Base-by-base conservation (phyloP, 2,329 filamentous ascomycete species). In the Conoideocrella luteorostrata region DNA sequence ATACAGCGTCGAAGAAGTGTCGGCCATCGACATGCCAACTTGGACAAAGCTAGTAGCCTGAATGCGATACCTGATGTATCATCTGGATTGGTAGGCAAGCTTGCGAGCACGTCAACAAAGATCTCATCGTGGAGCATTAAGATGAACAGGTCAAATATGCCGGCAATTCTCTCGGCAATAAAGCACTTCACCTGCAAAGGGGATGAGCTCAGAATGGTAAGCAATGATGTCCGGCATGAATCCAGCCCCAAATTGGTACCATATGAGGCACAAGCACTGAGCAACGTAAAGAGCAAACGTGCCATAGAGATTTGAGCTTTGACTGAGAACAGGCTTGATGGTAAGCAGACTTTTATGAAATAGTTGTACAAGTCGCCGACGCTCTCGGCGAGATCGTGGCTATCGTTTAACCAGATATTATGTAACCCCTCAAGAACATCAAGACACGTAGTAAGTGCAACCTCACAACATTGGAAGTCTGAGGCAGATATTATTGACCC, bases 1-100 rank as follows among this genome's bases (percentile, higher is more conserved):
- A 95, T 86, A 51, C 88, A 89, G 50, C 86, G 81, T 41, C 90
- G 83, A 34, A 96, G 73, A 17, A 97, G 72, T 1, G 90, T 95
- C 47, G 88, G 82, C 87, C 91, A 97, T 40, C 72, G 69, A 23
- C 88, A 86, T 20, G 86, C 93, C 46, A 98, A 68, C 44, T 81
- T 80, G 2, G 85, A 79, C 10, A 97, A 68, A 7, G 88, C 78
- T 49, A 86, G 78, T 3, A 97, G 68, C 5, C 93, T 82, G 50
- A 95, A 77, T 1, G 88, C 87, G 52, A 97, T 91, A 0, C 89
- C 91, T 62, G 96, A 90, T 11, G 74, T 66, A 62, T 82, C 83
- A 24, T 81, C 77, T 4, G 77, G 69, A 50, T 94, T 81, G 3
- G 73, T 74, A 0, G 91, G 88, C n/a, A 98, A 71, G 52, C 75